Conservation (phyloP, 179 eudicot species). For the Patellifolia procumbens region DNA sequence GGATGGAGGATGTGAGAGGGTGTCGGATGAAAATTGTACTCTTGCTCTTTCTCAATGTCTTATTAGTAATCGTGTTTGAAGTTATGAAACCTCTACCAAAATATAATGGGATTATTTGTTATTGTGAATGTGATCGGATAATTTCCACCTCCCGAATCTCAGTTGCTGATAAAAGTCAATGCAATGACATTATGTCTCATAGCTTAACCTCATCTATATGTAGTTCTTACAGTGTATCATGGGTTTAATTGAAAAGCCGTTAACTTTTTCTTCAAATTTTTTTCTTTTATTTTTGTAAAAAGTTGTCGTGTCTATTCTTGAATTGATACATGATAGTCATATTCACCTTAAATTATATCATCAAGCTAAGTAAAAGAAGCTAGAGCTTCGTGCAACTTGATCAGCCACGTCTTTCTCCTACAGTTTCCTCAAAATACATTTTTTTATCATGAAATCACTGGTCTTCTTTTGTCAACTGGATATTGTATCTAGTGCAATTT, state of each 20-base stretch:
- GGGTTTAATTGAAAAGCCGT: not conserved
- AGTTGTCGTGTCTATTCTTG: not conserved
- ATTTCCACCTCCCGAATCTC: not conserved
- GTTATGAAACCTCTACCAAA: not conserved
- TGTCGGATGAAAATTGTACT: too few relatives aligned
- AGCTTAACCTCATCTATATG: not conserved
- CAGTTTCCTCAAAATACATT: too few relatives aligned
- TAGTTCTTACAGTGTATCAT: not conserved
- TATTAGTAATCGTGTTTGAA: not conserved
- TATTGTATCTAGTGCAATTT: not conserved
- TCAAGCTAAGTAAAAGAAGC: slow-evolving; percentile 6
- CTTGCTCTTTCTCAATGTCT: not conserved
- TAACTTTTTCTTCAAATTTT: too few relatives aligned
- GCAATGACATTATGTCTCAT: not conserved
- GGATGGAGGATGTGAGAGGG: too few relatives aligned
- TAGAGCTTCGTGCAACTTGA: slow-evolving; percentile 9
- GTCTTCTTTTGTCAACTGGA: too few relatives aligned
- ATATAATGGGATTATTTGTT: not conserved
- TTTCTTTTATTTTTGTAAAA: too few relatives aligned
- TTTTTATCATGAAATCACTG: too few relatives aligned
- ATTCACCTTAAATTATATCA: not conserved
- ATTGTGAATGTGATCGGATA: not conserved
- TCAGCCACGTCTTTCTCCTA: too few relatives aligned
- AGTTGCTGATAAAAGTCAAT: not conserved
- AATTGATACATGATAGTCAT: slow-evolving; percentile 8